Evolutionary conservation across 2,329 filamentous ascomycete genomes (phyloP).

Genomic region (Drechslerella stenobrocha): DNA sequence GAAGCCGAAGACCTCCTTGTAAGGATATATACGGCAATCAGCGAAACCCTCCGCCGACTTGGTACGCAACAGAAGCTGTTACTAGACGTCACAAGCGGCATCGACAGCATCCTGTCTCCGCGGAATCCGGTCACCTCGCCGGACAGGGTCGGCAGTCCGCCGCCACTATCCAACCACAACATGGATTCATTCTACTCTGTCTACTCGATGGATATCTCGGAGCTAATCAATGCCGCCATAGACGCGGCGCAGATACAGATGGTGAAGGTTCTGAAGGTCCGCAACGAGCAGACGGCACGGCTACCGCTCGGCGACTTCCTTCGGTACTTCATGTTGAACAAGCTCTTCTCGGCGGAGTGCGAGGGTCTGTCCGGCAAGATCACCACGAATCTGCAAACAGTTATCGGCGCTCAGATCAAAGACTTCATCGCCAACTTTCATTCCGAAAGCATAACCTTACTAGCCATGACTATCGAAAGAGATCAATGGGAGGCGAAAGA

Average conservation of each 20-base stretch:
- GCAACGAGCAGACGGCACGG: constrained; percentile 71
- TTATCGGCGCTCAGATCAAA: constrained; percentile 79
- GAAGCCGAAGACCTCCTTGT: constrained; percentile 82
- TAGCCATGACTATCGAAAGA: constrained; percentile 75
- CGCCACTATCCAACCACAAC: constrained; percentile 47
- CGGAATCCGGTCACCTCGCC: constrained; percentile 58
- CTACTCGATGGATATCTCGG: constrained; percentile 69
- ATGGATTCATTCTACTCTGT: constrained; percentile 45
- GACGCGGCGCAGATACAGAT: constrained; percentile 72
- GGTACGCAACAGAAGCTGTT: constrained; percentile 91
- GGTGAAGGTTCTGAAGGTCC: constrained; percentile 72
- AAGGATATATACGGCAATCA: constrained; percentile 81
- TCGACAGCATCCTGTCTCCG: constrained; percentile 54
- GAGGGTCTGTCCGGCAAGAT: constrained; percentile 80
- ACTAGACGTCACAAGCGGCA: constrained; percentile 80
- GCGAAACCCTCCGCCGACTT: constrained; percentile 80
- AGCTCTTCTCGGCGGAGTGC: constrained; percentile 82
- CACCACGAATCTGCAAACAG: constrained; percentile 72
- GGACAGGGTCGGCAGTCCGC: constrained; percentile 56
- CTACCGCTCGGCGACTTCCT: constrained; percentile 72
- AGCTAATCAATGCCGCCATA: constrained; percentile 75
- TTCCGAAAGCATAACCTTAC: constrained; percentile 71
- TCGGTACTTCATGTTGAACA: constrained; percentile 78
- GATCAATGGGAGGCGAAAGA: constrained; percentile 80
- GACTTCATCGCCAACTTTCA: constrained; percentile 74